phyloP scores from a whole-genome alignment of 768 basidiomycete species.

The Termitomyces titanicus region DNA sequence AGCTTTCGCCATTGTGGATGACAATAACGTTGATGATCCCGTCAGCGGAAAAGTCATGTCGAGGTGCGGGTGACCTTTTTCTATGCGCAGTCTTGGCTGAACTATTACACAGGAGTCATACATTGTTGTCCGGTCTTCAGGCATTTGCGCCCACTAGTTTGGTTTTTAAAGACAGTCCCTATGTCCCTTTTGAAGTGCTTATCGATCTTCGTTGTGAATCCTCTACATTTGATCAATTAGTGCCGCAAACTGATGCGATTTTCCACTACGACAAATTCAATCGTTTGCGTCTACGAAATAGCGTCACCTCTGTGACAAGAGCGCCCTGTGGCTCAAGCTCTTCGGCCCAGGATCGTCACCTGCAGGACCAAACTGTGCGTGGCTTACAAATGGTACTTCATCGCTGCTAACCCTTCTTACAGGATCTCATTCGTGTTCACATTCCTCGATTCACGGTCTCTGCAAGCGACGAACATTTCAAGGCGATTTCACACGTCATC shows the following conservation, averaged over 20 bases:
- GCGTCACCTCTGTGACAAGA: conserved; percentile 49
- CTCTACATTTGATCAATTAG: conserved; percentile 80
- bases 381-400: background rate
- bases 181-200: conserved; percentile 86
- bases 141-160: conserved; percentile 70
- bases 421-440: conserved; percentile 82
- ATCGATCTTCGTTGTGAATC: conserved; percentile 84
- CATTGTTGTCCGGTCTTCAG: conserved; percentile 77
- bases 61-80: conserved; percentile 43
- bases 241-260: conserved; percentile 82
- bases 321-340: conserved; percentile 33
- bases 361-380: conserved; percentile 63
- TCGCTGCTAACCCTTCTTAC: conserved; percentile 2
- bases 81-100: background rate
- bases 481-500: conserved; percentile 82
- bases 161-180: conserved; percentile 40
- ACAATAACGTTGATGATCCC: conserved; percentile 73
- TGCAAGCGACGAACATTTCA: conserved; percentile 79
- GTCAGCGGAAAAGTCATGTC: conserved; percentile 84
- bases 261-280: conserved; percentile 96
- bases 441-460: conserved; percentile 86
- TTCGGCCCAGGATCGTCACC: conserved; percentile 38
- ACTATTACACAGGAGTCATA: conserved; percentile 58
- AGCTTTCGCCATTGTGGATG: conserved; percentile 79
- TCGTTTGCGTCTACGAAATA: conserved; percentile 76